Evolutionary conservation across 2,329 filamentous ascomycete genomes (phyloP), one percentile per base, ranked within the genome.

Genomic region (Amylocarpus encephaloides): DNA sequence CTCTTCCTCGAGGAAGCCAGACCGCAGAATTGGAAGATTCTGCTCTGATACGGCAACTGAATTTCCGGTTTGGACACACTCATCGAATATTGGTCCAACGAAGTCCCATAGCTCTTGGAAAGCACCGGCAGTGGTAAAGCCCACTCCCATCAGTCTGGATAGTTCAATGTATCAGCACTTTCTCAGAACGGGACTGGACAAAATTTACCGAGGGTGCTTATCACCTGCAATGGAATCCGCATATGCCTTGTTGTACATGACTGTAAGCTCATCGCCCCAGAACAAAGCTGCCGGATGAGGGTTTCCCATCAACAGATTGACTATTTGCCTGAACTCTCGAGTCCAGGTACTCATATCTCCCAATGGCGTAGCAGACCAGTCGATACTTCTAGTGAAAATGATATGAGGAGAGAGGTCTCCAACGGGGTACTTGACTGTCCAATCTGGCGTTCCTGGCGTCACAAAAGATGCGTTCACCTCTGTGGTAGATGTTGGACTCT

Each of bases 1-100:
- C 0, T 86, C 83, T 63, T 93, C 88, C 65, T 93, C 86, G 1
- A 87, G 67, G 55, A 80, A 88, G 0, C 82, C 79, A 54, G 78
- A 77, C 6, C 88, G 79, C 34, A 78, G 72, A 35, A 93, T 78
- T 58, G 89, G 88, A 1, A 92, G 70, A 54, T 81, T 81, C 54
- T 92, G 86, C 59, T 92, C 86, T 53, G 89, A 80, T 64, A 89
- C 89, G 80, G 89, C 86, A 0, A 83, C 87, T 0, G 86, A 84
- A 66, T 88, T 81, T 1, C 88, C 88, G 4, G 82, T 84, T 29
- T 75, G 68, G 65, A 78, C 77, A 1, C 85, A 87, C 50, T 75
- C 80, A 18, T 76, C 73, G 55, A 93, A 87, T 0, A 86, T 76
- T 1, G 82, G 79, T 49, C 80, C 75, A 9, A 92, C 75, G 5